phyloP scores from a whole-genome alignment of 768 basidiomycete genomes.

The Pluteus cervinus region DNA sequence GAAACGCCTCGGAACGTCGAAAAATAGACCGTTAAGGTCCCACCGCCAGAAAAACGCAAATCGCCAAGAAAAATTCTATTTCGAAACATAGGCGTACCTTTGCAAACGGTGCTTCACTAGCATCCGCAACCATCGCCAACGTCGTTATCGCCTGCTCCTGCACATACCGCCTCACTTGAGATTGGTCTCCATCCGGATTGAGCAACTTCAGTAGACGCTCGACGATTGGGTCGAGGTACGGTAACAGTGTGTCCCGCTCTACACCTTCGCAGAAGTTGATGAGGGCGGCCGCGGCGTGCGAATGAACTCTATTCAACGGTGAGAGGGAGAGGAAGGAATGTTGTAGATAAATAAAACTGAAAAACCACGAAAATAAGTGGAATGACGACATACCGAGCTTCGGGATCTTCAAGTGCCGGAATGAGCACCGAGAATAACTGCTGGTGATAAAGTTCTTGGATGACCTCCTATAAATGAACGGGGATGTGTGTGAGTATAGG shows the following conservation, averaged over 20 bases:
- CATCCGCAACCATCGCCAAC: slow-evolving; percentile 85
- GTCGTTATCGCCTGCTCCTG: slow-evolving; percentile 89
- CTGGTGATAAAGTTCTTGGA: slow-evolving; percentile 66
- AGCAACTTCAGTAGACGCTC: slow-evolving; percentile 63
- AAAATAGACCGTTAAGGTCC: not conserved
- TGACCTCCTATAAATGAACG: slow-evolving; percentile 53
- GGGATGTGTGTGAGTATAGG: no score
- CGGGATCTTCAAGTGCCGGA: slow-evolving; percentile 67
- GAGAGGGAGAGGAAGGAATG: slow-evolving; percentile 2
- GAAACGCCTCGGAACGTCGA: no score
- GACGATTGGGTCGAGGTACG: slow-evolving; percentile 78
- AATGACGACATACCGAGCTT: slow-evolving; percentile 46
- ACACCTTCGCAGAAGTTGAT: slow-evolving; percentile 92
- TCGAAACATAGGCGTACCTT: slow-evolving; percentile 41
- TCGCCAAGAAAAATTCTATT: not conserved
- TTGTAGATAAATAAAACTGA: not conserved
- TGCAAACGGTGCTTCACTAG: slow-evolving; percentile 71
- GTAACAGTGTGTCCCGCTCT: slow-evolving; percentile 61
- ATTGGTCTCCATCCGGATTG: slow-evolving; percentile 43
- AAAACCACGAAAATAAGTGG: not conserved
- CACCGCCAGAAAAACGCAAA: slow-evolving; percentile 7
- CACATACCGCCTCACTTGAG: slow-evolving; percentile 52
- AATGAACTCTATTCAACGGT: slow-evolving; percentile 54
- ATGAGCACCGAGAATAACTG: slow-evolving; percentile 68
- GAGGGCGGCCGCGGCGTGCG: slow-evolving; percentile 81